Conservation (phyloP, 345 rosid genomes). For the Physaria fendleri region DNA sequence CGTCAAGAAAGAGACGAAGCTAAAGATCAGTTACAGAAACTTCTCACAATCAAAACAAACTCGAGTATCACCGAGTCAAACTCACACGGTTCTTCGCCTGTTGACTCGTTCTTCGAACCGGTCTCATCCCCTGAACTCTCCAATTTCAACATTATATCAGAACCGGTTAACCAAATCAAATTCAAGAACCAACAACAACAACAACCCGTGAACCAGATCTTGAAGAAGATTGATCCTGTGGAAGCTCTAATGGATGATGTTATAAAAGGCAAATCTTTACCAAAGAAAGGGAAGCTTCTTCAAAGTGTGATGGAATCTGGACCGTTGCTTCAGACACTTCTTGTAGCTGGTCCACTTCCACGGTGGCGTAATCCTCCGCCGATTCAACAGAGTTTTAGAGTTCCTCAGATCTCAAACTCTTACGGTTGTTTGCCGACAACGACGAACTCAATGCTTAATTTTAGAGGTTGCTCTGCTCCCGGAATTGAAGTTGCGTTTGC, state of each 20-base stretch:
- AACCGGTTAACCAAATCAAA: constrained; percentile 25
- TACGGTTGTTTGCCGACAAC: constrained; percentile 29
- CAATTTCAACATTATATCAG: constrained; percentile 39
- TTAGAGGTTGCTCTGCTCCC: constrained; percentile 32
- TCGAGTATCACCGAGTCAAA: constrained; percentile 83
- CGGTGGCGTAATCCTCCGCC: constrained; percentile 97
- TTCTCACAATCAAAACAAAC: constrained; percentile 45
- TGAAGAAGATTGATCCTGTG: constrained; percentile 35
- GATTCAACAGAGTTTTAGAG: constrained; percentile 42
- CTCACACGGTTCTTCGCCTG: constrained; percentile 67
- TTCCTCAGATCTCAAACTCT: constrained; percentile 47
- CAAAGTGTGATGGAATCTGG: constrained; percentile 66
- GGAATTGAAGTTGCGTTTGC: constrained; percentile 33
- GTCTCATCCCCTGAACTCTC: constrained; percentile 70
- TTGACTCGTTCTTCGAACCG: constrained; percentile 60
- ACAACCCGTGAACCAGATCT: not conserved
- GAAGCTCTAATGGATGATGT: constrained; percentile 44
- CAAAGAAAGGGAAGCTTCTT: constrained; percentile 65
- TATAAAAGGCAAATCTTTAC: constrained; percentile 48
- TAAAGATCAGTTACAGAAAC: constrained; percentile 49
- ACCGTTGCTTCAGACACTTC: constrained; percentile 71
- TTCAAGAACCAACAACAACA: constrained; percentile 8
- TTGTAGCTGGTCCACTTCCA: constrained; percentile 90
- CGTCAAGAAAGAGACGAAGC: constrained; percentile 84
- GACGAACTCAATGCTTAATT: constrained; percentile 33